These are phyloP conservation scores for Suaeda aralocaspica DNA, from an alignment of 148 eudicot species.

Conservation along the genomic window DNA sequence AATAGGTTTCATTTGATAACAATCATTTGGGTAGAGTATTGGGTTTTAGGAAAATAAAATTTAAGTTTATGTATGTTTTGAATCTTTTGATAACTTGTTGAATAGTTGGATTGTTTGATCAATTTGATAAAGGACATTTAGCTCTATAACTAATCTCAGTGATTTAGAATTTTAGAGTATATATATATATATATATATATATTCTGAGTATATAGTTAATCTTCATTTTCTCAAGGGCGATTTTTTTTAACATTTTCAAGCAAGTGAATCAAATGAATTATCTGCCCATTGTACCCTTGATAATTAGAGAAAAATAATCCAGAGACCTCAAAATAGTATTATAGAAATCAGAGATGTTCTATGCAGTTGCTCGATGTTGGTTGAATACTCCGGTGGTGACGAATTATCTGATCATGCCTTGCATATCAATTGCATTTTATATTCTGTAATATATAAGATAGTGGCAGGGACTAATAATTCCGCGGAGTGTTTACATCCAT, in stretches of 20 bases:
- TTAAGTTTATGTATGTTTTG: background rate
- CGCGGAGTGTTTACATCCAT: conserved; percentile 4
- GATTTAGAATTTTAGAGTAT: too few relatives aligned
- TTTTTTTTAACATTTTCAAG: background rate
- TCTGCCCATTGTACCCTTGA: background rate
- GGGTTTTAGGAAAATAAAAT: background rate
- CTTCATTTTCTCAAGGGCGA: background rate
- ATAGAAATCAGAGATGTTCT: background rate
- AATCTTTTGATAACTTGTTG: too few relatives aligned
- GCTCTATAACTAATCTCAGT: background rate
- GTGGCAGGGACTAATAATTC: background rate
- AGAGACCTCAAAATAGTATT: background rate
- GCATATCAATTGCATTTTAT: background rate
- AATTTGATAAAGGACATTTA: background rate
- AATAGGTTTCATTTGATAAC: background rate
- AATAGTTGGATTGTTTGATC: conserved; percentile 3
- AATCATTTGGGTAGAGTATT: background rate
- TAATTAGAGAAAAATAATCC: background rate
- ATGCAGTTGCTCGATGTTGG: background rate
- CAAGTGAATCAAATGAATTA: background rate
- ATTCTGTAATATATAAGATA: background rate
- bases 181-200: too few relatives aligned
- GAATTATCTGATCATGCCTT: background rate
- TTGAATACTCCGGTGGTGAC: background rate
- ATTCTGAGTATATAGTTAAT: background rate